A percentile compares a stretch with the other conserved stretches of the same genome.
These are phyloP conservation scores for Excoecaria agallocha DNA, from an alignment of 345 rosid genomes.

Conservation along the genomic window DNA sequence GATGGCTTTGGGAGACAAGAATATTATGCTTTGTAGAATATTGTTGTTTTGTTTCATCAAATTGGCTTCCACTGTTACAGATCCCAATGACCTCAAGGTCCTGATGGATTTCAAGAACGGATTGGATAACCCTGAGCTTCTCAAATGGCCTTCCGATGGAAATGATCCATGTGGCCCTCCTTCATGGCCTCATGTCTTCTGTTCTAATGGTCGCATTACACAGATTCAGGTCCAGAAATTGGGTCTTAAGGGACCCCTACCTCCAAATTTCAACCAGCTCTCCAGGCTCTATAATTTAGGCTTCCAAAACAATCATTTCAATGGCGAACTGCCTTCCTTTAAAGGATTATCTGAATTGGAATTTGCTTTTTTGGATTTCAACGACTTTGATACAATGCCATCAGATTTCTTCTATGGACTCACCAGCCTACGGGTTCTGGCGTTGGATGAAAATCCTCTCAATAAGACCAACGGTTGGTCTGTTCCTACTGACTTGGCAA, in stretches of 20 bases:
- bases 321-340: slow-evolving; percentile 58
- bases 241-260: slow-evolving; percentile 61
- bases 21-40: slow-evolving; percentile 5
- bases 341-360: slow-evolving; percentile 51
- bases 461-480: slow-evolving; percentile 61
- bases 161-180: slow-evolving; percentile 68
- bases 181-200: slow-evolving; percentile 55
- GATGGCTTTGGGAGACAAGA: not conserved
- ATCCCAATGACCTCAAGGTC: slow-evolving; percentile 51
- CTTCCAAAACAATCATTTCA: slow-evolving; percentile 56
- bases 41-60: slow-evolving; percentile 23
- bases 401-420: slow-evolving; percentile 55
- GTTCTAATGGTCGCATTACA: slow-evolving; percentile 43
- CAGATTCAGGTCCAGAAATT: slow-evolving; percentile 60
- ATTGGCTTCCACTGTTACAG: slow-evolving; percentile 41
- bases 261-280: slow-evolving; percentile 55
- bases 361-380: slow-evolving; percentile 52
- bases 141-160: slow-evolving; percentile 59
- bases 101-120: slow-evolving; percentile 54
- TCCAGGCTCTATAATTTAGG: slow-evolving; percentile 51
- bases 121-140: slow-evolving; percentile 58
- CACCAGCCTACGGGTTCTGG: slow-evolving; percentile 43
- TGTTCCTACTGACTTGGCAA: slow-evolving; percentile 42
- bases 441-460: slow-evolving; percentile 56
- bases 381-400: slow-evolving; percentile 61